A percentile compares a stretch with the other conserved stretches of the same genome.
Conservation (phyloP, 2,329 filamentous ascomycete genomes). For the Ceratocystis huliohia region DNA sequence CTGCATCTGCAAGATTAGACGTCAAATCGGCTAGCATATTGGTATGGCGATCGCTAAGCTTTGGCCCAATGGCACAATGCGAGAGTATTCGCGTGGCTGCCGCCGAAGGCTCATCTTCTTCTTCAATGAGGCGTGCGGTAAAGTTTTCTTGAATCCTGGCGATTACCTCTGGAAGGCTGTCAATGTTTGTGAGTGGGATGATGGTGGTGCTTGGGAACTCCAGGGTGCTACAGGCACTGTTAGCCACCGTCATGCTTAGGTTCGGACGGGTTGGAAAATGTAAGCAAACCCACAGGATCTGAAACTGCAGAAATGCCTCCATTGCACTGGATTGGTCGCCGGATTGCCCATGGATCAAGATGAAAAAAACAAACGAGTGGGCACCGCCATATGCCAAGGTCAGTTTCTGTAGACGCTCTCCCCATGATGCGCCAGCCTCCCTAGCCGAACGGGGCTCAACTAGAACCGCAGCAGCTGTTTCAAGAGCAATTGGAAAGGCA, state of each 20-base stretch:
- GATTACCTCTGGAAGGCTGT: conserved; percentile 30
- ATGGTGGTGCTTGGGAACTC: conserved; percentile 33
- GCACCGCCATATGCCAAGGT: conserved; percentile 31
- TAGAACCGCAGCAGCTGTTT: conserved; percentile 8
- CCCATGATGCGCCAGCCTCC: conserved; percentile 21
- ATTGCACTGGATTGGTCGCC: conserved; percentile 23
- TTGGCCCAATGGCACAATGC: conserved; percentile 25
- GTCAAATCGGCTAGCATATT: conserved; percentile 27
- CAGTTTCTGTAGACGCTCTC: conserved; percentile 32
- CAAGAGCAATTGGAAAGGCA: conserved; percentile 29
- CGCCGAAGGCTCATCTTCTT: not conserved
- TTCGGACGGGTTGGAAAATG: no score
- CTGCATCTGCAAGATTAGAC: conserved; percentile 25
- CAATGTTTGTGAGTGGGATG: conserved; percentile 32
- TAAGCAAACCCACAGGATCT: conserved; percentile 32
- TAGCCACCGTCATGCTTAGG: conserved; percentile 5
- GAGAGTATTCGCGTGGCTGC: conserved; percentile 21
- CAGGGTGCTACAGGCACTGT: conserved; percentile 22
- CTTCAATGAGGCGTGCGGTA: conserved; percentile 7
- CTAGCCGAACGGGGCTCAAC: not conserved
- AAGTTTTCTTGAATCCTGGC: conserved; percentile 29
- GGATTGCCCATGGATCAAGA: conserved; percentile 28
- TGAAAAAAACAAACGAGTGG: conserved; percentile 34
- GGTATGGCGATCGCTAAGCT: conserved; percentile 24
- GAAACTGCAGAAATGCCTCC: conserved; percentile 32